Base-by-base conservation (phyloP, 192 early-diverging fungal genomes). In the Spizellomyces sp. region DNA sequence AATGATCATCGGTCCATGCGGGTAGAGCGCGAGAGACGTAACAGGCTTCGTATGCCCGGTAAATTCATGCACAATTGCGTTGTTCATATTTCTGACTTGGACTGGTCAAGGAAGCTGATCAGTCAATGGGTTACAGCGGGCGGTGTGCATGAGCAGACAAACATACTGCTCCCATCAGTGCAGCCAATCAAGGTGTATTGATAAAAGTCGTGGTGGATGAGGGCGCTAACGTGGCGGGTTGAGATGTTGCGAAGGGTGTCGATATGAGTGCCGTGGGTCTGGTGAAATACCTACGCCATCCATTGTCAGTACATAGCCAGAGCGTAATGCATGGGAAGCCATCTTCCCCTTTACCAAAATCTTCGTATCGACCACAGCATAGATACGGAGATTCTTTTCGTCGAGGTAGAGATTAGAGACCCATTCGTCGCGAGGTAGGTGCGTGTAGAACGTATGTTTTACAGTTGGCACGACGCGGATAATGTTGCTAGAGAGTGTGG, bases 31-130 rank as follows among this genome's bases (percentile, higher is more conserved):
- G 4, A 86, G 45, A 0, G 78, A 47, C 19, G 82, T 82, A 9
- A 86, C 78, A 15, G 73, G 36, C 58, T 79, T 78, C 8, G 83
- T 77, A 44, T 86, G 85, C 15, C 63, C 58, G 10, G 45, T 61
- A 68, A 86, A 84, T 60, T 81, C 77, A 67, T 86, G 85, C 22
- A 86, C 77, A 15, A 80, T 43, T 0, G 77, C 73, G 61, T 76
- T 69, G 8, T 73, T 61, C 17, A 76, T 74, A 47, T 81, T 83
- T 36, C 69, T 43, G 41, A 86, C 69, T 54, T 84, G 73, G 44
- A 86, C 77, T 76, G 55, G 8, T 17, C 59, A 61, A 61, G 59
- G 22, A 61, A 27, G 12, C 12, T n/a, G 50, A 54, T 54, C 14
- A 46, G 36, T 55, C 12, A n/a, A n/a, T 12, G 4, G 50, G 1